These are phyloP conservation scores for Pestalotiopsis sp. DNA, from an alignment of 2,329 filamentous ascomycete species.

Conservation along the genomic window DNA sequence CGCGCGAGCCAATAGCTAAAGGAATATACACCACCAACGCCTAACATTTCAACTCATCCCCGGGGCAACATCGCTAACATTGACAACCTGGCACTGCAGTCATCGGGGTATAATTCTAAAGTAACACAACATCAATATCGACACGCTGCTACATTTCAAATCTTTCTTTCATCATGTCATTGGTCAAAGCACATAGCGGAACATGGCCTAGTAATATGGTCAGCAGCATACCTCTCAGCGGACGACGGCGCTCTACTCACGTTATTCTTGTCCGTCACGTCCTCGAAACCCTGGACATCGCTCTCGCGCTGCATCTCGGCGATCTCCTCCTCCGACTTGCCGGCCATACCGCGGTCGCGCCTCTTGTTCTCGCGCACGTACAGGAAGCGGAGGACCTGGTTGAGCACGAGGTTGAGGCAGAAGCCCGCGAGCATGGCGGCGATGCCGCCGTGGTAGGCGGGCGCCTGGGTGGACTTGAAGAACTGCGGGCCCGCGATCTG, in stretches of 20 bases:
- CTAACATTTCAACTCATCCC: no score
- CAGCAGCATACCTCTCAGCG: not conserved
- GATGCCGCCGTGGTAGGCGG: slow-evolving; percentile 36
- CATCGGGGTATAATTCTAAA: not conserved
- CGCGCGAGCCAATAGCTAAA: no score
- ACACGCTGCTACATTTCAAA: not conserved
- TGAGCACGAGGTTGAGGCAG: slow-evolving; percentile 31
- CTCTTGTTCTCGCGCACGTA: slow-evolving; percentile 34
- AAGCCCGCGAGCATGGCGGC: slow-evolving; percentile 34
- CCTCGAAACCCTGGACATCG: slow-evolving; percentile 38
- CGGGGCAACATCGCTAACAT: no score
- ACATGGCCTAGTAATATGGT: not conserved
- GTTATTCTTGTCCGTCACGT: slow-evolving; percentile 41
- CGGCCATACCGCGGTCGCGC: slow-evolving; percentile 28
- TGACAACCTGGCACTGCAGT: no score
- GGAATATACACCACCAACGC: no score
- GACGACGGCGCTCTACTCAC: slow-evolving; percentile 22
- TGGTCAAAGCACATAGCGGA: not conserved
- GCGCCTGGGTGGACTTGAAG: slow-evolving; percentile 33
- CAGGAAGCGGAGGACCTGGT: slow-evolving; percentile 28
- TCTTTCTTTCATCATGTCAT: not conserved
- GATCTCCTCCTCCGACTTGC: slow-evolving; percentile 33
- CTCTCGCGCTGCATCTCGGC: slow-evolving; percentile 32
- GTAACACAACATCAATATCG: not conserved
- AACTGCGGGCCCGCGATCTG: slow-evolving; percentile 35